Conservation (phyloP, 2,329 filamentous ascomycete species). For the Colletotrichum falcatum region DNA sequence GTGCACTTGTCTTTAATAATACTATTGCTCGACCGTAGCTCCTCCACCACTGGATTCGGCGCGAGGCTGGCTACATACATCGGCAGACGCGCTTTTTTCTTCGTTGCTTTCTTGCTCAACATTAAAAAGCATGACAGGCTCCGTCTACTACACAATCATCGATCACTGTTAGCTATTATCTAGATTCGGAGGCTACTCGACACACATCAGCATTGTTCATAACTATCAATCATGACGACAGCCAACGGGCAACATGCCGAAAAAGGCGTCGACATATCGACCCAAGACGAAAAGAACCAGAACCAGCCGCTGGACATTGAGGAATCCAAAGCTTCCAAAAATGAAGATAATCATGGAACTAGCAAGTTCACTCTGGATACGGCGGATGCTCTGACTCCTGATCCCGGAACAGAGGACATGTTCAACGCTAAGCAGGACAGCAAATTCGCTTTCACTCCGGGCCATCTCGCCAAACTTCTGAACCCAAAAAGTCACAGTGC, state of each 20-base stretch:
- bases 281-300: conserved; percentile 7
- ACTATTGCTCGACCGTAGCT: not conserved
- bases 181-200: not conserved
- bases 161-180: not conserved
- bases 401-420: conserved; percentile 77
- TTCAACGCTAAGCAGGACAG: conserved; percentile 73
- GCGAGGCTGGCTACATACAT: not conserved
- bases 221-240: conserved; percentile 21
- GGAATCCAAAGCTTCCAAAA: conserved; percentile 11
- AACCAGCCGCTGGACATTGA: conserved; percentile 19
- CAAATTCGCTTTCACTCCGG: conserved; percentile 78
- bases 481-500: conserved; percentile 83
- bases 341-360: conserved; percentile 24
- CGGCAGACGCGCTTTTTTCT: not conserved
- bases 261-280: conserved; percentile 22
- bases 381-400: conserved; percentile 54
- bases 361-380: conserved; percentile 44
- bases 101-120: not conserved
- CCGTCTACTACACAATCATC: not conserved
- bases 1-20: not conserved
- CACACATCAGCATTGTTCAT: not conserved
- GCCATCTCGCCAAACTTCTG: conserved; percentile 80
- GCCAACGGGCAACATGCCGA: conserved; percentile 24
- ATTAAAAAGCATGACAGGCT: not conserved
- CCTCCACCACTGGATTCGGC: not conserved